Percentiles rank a stretch among this genome's conserved stretches.
Evolutionary conservation across 495 filamentous ascomycete species (phyloP).

Genomic region (Aspergillus nanangensis): DNA sequence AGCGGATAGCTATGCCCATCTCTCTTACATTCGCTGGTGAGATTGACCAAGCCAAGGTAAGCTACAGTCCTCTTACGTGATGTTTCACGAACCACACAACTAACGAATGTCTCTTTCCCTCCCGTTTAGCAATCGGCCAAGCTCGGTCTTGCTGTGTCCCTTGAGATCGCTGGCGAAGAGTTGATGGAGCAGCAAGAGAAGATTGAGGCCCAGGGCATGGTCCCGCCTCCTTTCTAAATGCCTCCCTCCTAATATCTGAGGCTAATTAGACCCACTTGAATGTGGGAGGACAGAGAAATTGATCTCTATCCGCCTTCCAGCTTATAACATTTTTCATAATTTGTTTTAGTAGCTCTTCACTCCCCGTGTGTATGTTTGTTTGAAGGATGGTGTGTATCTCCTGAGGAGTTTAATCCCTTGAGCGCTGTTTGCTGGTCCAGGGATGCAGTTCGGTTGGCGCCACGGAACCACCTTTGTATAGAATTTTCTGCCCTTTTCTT

Average conservation of each 20-base stretch:
- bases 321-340: conserved; percentile 23
- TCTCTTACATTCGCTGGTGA: conserved; percentile 93
- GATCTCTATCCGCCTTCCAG: conserved; percentile 3
- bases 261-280: conserved; percentile 7
- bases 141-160: conserved; percentile 88
- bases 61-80: conserved; percentile 18
- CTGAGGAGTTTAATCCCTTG: conserved; percentile 21
- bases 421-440: conserved; percentile 31
- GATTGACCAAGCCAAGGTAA: conserved; percentile 93
- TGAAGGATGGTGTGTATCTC: conserved; percentile 32
- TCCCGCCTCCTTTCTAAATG: conserved; percentile 51
- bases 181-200: conserved; percentile 88
- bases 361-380: conserved; percentile 26
- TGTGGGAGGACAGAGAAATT: conserved; percentile 4
- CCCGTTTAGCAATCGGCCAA: conserved; percentile 88
- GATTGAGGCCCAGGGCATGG: conserved; percentile 42
- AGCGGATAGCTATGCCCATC: conserved; percentile 86
- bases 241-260: conserved; percentile 4
- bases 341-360: conserved; percentile 49
- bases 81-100: conserved; percentile 6
- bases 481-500: conserved; percentile 33
- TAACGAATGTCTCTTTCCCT: conserved; percentile 11
- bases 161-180: conserved; percentile 86
- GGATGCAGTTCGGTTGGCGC: conserved; percentile 39
- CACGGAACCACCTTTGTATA: conserved; percentile 45